A percentile compares a stretch with the other conserved stretches of the same genome.
Evolutionary conservation across 208 protist genomes (phyloP).

Genomic region (Leishmania lainsoni): DNA sequence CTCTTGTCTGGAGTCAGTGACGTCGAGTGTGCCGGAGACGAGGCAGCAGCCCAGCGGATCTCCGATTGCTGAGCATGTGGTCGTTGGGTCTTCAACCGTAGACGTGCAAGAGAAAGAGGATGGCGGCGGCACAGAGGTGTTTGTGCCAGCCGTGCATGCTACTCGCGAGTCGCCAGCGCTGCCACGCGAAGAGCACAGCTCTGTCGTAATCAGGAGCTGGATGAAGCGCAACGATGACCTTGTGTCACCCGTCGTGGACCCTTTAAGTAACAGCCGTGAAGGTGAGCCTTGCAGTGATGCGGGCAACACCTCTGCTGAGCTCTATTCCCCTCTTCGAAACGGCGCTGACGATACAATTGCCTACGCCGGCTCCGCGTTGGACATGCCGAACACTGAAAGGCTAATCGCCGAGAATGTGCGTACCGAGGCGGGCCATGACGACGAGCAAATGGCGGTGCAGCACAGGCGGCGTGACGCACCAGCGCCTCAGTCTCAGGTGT

Average conservation of each 20-base stretch:
- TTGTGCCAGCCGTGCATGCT: background rate
- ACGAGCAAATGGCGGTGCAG: background rate
- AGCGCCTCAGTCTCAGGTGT: background rate
- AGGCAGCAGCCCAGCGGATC: background rate
- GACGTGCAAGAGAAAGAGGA: background rate
- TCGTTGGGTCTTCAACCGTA: background rate
- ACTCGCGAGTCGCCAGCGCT: background rate
- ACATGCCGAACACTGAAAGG: background rate
- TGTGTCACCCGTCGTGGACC: background rate
- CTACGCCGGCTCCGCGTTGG: background rate
- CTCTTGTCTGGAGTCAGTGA: conserved; percentile 1
- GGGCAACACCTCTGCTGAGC: background rate
- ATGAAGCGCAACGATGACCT: background rate
- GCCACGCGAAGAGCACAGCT: background rate
- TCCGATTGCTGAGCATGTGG: background rate
- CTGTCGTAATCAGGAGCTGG: background rate
- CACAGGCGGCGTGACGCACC: background rate
- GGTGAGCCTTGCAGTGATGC: background rate
- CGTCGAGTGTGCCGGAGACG: background rate
- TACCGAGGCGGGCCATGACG: background rate
- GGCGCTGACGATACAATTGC: conserved; percentile 3
- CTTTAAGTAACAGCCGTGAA: background rate
- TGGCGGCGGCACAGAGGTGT: background rate
- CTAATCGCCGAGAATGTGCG: background rate
- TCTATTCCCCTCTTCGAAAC: background rate